Evolutionary conservation across 208 protist species (phyloP).

Genomic region (Crithidia mellificae): DNA sequence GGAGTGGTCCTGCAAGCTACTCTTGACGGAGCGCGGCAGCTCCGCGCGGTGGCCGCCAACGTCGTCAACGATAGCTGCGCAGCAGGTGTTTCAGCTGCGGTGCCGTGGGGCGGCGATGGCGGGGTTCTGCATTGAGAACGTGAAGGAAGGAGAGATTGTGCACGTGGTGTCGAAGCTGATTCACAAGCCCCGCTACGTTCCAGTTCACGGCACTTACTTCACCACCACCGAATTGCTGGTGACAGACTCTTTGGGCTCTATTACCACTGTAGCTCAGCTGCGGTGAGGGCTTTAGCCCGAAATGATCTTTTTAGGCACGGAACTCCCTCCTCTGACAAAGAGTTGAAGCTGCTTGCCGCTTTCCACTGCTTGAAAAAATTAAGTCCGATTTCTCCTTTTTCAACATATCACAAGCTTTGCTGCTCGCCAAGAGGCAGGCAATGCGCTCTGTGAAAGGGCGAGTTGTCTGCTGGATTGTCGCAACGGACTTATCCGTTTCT

Average conservation of each 20-base stretch:
- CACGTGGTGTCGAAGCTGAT: conserved; percentile 84
- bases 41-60: conserved; percentile 31
- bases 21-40: conserved; percentile 66
- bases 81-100: conserved; percentile 49
- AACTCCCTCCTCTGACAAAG: too few relatives aligned
- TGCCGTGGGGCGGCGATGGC: conserved; percentile 62
- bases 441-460: too few relatives aligned
- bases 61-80: conserved; percentile 8
- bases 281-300: not conserved
- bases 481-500: too few relatives aligned
- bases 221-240: conserved; percentile 78
- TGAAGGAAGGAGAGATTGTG: conserved; percentile 69
- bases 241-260: conserved; percentile 72
- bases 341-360: too few relatives aligned
- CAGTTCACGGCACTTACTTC: conserved; percentile 77
- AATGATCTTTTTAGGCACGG: too few relatives aligned
- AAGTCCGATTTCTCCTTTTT: too few relatives aligned
- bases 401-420: too few relatives aligned
- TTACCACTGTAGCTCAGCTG: conserved; percentile 47
- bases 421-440: too few relatives aligned
- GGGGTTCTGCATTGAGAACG: conserved; percentile 50
- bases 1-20: conserved; percentile 76
- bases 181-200: conserved; percentile 70
- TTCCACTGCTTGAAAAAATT: too few relatives aligned
- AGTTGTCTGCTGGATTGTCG: too few relatives aligned